A percentile compares a stretch with the other conserved stretches of the same genome.
Evolutionary conservation across 805 yeast species (phyloP).

Genomic region (Teunomyces stri): DNA sequence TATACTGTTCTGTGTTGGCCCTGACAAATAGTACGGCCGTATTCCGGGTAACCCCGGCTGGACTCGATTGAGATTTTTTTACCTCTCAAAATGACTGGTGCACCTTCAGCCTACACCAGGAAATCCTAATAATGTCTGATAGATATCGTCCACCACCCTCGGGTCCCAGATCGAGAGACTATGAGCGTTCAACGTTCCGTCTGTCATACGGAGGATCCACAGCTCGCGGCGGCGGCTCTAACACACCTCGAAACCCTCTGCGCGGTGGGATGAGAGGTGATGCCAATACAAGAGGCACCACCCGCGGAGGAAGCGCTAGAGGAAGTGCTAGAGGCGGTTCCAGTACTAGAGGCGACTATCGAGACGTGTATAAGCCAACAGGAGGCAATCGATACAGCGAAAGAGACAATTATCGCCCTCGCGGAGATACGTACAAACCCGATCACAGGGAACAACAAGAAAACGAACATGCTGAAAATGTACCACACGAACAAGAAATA

Average conservation of each 20-base stretch:
- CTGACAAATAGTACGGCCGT: neutral
- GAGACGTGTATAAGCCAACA: slow-evolving; percentile 6
- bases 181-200: slow-evolving; percentile 4
- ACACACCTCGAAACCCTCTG: neutral
- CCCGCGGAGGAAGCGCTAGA: neutral
- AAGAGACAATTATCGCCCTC: slow-evolving; percentile 22
- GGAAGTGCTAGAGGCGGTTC: neutral
- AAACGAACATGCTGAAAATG: neutral
- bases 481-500: neutral
- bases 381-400: slow-evolving; percentile 22
- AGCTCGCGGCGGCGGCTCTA: neutral
- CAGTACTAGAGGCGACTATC: neutral
- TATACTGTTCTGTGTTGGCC: too few relatives aligned
- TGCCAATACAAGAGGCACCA: slow-evolving; percentile 1
- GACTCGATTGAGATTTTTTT: slow-evolving; percentile 1
- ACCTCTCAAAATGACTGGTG: neutral
- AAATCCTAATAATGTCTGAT: slow-evolving; percentile 27
- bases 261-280: slow-evolving; percentile 9
- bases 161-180: slow-evolving; percentile 24
- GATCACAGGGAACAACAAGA: neutral
- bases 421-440: slow-evolving; percentile 9
- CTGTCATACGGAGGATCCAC: neutral
- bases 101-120: neutral
- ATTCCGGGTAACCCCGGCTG: slow-evolving; percentile 2
- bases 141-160: slow-evolving; percentile 30